Evolutionary conservation across 768 basidiomycete genomes (phyloP), one percentile per base, ranked within the genome.

Genomic region (Hericium erinaceus): DNA sequence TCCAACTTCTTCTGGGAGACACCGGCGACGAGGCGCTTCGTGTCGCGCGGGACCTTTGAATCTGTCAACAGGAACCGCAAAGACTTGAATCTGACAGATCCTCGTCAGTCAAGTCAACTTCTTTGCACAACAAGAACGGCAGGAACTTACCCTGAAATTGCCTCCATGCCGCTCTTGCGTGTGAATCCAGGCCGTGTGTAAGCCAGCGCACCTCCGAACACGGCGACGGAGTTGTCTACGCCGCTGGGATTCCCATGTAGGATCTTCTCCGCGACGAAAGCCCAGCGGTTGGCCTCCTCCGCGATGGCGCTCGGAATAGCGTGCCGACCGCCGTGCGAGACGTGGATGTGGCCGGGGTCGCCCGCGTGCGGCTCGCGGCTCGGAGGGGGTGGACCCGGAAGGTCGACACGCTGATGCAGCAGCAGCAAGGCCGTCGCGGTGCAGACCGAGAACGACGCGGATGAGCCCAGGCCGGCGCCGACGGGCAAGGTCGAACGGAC

Each of bases 221-320:
- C 89, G 15, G 90, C 80, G 39, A 98, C 92, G 18, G 94, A 89
- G 70, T 99, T 98, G 69, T 99, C 97, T 22, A 99, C 89, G 9
- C 97, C 97, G 64, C 92, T 95, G 2, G 97, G 97, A 66, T 89
- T 98, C 0, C 97, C 97, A 68, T 99, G 97, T 53, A 98, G 74
- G 44, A 99, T 87, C 72, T 98, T 98, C 74, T 99, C 97, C 11
- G 87, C 80, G 54, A 98, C 75, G 72, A 97, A 98, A 18, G 97
- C 93, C 85, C 93, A 98, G 50, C 79, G 77, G 70, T 99, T 98
- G 63, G 95, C 85, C 61, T 85, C 77, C 61, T 94, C 87, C 4
- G 92, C 89, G 33, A 84, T 72, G 11, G 70, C 67, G 39, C 74
- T 75, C 18, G 87, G 75, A 62, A 93, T 76, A 56, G 85, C 83